These are phyloP conservation scores for Psidium friedrichsthalianum DNA, from an alignment of 345 rosid genomes.

Conservation along the genomic window DNA sequence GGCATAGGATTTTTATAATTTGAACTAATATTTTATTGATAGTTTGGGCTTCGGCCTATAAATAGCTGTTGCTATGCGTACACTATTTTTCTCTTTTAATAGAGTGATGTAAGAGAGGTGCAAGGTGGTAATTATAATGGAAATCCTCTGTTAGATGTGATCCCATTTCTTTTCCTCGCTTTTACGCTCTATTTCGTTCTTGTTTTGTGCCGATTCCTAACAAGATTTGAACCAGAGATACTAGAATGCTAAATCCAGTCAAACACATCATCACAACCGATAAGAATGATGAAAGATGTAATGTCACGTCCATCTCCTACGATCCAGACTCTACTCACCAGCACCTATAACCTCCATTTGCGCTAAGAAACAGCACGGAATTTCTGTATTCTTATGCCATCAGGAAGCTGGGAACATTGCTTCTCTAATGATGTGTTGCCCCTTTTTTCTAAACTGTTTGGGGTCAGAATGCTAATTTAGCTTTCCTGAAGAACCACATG, in stretches of 20 bases:
- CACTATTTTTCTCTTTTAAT: no score
- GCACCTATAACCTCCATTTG: background rate
- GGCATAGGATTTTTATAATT: no score
- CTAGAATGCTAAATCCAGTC: background rate
- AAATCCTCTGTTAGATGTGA: no score
- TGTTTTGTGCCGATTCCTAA: no score
- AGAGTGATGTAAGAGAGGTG: no score
- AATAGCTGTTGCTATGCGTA: no score
- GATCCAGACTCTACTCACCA: background rate
- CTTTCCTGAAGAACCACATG: slow-evolving; percentile 78
- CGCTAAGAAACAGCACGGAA: slow-evolving; percentile 42
- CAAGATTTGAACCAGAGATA: background rate
- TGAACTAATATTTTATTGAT: no score
- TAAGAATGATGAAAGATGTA: background rate
- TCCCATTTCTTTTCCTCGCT: no score
- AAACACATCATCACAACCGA: background rate
- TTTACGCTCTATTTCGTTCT: no score
- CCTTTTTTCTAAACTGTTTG: slow-evolving; percentile 79
- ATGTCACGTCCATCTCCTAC: background rate
- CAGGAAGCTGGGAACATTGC: slow-evolving; percentile 89
- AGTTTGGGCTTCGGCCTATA: no score
- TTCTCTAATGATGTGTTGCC: slow-evolving; percentile 85
- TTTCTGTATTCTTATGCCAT: slow-evolving; percentile 94
- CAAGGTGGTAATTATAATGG: no score
- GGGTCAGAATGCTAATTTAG: slow-evolving; percentile 91